Evolutionary conservation across 1,284 basidiomycete genomes (phyloP).

Genomic region (Ceratobasidium theobromae): DNA sequence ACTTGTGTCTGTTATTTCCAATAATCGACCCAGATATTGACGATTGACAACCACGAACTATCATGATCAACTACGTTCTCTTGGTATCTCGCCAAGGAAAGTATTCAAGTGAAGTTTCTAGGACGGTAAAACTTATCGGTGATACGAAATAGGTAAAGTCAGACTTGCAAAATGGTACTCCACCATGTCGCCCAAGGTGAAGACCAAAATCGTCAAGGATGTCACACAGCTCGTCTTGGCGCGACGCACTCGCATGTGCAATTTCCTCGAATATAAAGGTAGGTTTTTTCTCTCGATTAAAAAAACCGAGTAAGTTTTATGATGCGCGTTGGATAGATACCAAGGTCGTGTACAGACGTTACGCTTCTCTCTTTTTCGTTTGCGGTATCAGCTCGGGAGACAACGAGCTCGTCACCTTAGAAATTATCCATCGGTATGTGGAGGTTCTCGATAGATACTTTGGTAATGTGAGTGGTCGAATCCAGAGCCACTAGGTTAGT

Average conservation of each 20-base stretch:
- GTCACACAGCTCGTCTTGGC: conserved; percentile 98
- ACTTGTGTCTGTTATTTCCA: not conserved
- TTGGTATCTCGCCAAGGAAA: conserved; percentile 91
- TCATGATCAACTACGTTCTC: conserved; percentile 84
- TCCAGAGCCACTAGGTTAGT: not conserved
- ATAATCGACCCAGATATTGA: conserved; percentile 27
- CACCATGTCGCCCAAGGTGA: conserved; percentile 90
- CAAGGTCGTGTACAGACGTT: conserved; percentile 96
- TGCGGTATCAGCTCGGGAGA: conserved; percentile 86
- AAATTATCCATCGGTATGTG: conserved; percentile 98
- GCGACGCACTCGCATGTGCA: conserved; percentile 96
- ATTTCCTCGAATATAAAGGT: conserved; percentile 99
- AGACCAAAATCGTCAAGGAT: conserved; percentile 99
- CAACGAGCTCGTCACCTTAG: conserved; percentile 90
- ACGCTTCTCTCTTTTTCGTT: conserved; percentile 98
- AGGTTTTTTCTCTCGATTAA: conserved; percentile 36
- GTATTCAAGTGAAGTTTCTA: conserved; percentile 38
- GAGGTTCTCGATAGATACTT: conserved; percentile 99
- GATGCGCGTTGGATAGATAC: conserved; percentile 55
- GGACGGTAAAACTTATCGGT: not conserved
- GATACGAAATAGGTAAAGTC: conserved; percentile 76
- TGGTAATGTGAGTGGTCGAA: conserved; percentile 89
- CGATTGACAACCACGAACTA: conserved; percentile 13
- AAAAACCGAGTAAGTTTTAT: not conserved
- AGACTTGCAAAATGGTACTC: conserved; percentile 99